Evolutionary conservation across 306 rosid species (phyloP).

Genomic region (Boehmeria nivea): DNA sequence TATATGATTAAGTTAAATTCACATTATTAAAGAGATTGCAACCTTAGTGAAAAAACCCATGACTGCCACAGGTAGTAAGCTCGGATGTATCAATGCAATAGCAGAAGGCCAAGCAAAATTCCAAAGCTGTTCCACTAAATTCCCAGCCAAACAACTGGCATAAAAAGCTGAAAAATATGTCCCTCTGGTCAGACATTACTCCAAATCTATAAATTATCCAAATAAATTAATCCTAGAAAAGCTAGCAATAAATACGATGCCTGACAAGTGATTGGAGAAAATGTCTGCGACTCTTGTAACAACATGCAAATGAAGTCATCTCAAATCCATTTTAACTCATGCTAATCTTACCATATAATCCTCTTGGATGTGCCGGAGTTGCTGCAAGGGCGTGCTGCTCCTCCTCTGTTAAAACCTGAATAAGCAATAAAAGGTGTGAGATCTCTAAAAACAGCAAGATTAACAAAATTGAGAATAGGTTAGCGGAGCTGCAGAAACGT

Average conservation of each 20-base stretch:
- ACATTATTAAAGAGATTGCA: conserved; percentile 15
- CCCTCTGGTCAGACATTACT: conserved; percentile 28
- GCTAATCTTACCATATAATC: conserved; percentile 69
- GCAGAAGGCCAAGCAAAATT: conserved; percentile 99
- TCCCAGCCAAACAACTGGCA: conserved; percentile 81
- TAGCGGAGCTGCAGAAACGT: conserved; percentile 22
- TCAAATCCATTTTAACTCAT: not conserved
- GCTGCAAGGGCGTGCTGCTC: conserved; percentile 87
- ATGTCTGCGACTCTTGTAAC: not conserved
- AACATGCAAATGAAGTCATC: not conserved
- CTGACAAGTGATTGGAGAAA: conserved; percentile 3
- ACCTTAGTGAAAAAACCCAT: conserved; percentile 87
- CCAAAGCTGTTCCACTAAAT: conserved; percentile 96
- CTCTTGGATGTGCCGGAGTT: conserved; percentile 91
- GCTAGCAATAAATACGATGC: not conserved
- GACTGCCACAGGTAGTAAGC: conserved; percentile 93
- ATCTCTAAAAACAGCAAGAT: not conserved
- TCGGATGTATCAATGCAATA: conserved; percentile 85
- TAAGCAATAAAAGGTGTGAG: conserved; percentile 19
- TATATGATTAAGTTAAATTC: not conserved
- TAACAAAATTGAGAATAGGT: too few species aligned
- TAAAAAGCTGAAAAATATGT: conserved; percentile 66
- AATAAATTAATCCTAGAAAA: conserved; percentile 10
- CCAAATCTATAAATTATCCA: conserved; percentile 15
- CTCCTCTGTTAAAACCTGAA: conserved; percentile 76